Percentiles rank a stretch among this genome's conserved stretches.
phyloP scores from a whole-genome alignment of 2,329 filamentous ascomycete species.

The Pseudogymnoascus pannorum region DNA sequence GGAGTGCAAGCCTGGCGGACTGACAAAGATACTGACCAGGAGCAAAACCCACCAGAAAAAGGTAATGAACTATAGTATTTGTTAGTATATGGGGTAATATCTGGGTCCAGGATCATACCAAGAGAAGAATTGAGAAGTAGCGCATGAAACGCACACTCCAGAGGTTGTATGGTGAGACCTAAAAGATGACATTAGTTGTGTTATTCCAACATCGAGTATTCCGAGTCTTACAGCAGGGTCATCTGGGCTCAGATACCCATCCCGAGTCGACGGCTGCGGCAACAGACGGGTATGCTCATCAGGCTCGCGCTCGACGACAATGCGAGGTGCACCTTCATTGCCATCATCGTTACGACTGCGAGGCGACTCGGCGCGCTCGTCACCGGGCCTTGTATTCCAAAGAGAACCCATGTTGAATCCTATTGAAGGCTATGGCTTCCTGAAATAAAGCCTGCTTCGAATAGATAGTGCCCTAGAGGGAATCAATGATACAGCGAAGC shows the following conservation, averaged over 20 bases:
- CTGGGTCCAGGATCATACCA: slow-evolving; percentile 28
- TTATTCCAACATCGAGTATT: neutral
- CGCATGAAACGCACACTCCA: slow-evolving; percentile 80
- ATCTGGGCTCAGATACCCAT: slow-evolving; percentile 63
- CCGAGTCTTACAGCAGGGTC: slow-evolving; percentile 62
- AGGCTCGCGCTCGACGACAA: slow-evolving; percentile 34
- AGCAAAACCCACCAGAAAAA: slow-evolving; percentile 91
- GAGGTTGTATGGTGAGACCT: slow-evolving; percentile 83
- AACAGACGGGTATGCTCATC: slow-evolving; percentile 46
- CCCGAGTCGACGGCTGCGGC: slow-evolving; percentile 17
- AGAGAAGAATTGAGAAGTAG: slow-evolving; percentile 69
- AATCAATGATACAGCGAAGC: neutral
- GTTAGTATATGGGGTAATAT: neutral
- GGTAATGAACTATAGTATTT: slow-evolving; percentile 42
- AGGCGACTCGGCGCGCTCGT: slow-evolving; percentile 27
- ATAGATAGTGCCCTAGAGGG: neutral
- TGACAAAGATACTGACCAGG: slow-evolving; percentile 85
- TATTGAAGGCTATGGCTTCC: neutral
- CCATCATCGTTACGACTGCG: slow-evolving; percentile 19
- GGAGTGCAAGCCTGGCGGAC: slow-evolving; percentile 76
- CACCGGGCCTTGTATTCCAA: neutral
- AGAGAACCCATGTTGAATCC: neutral
- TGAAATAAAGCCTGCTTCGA: neutral
- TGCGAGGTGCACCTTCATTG: slow-evolving; percentile 21
- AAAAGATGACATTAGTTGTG: slow-evolving; percentile 18